Evolutionary conservation across 129 eudicot genomes (phyloP), one percentile per base, ranked within the genome.

Genomic region (Flaveria bidentis): DNA sequence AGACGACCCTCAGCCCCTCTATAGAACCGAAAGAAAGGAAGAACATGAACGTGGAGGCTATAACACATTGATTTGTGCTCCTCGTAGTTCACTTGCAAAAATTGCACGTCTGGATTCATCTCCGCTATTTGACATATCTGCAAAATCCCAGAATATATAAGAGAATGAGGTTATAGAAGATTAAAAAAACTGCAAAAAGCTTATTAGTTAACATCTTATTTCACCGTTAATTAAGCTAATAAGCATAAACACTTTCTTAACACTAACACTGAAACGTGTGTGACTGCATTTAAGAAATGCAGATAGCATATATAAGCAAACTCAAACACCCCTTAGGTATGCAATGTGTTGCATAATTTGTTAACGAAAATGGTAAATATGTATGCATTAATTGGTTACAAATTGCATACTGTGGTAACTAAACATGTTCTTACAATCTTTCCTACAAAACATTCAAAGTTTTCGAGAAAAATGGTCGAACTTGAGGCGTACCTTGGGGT

Each of bases 1-100:
- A 91, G 82, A 73, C 91, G 91, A 49, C 97, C 97, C 4, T 84
- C 73, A n/a, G 88, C 91, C 2, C 97, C 97, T 84, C 97, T 88
- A 50, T 88, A 91, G 72, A 91, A 91, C 41, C 97, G 91, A 72
- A 91, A 91, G 85, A 91, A 91, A 66, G 97, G 97, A 18, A 91
- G 93, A 51, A 91, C 97, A 30, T 88, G 93, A 28, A 91, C 93
- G 5, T 81, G 79, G 10, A 88, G 91, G 64, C 89, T 67, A 52
- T 88, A 88, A 55, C 93, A 88, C 97, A 91, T 91, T 51, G 97
- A 86, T 58, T 84, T 91, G 77, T 88, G 93, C 72, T 84, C 89
- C 86, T 91, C 97, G 33, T 91, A 77, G 68, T 91, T 88, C 52
- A 91, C 84, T 8, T 84, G 91, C 68, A 90, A 69, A 67, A 88